These are phyloP conservation scores for Colletotrichum chrysophilum DNA, from an alignment of 2,329 filamentous ascomycete species.

Conservation along the genomic window DNA sequence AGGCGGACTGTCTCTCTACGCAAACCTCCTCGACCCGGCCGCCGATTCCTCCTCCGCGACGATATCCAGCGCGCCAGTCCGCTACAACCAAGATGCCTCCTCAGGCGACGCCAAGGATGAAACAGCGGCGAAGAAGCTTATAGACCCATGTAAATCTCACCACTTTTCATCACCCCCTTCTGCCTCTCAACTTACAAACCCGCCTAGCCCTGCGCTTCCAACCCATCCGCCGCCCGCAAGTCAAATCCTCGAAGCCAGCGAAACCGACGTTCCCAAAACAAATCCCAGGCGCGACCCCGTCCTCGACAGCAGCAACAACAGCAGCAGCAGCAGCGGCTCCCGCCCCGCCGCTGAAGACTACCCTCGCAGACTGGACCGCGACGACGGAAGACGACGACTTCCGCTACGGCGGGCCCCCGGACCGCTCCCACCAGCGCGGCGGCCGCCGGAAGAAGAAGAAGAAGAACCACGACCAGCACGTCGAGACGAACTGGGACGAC, in stretches of 20 bases:
- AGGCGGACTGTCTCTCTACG: constrained; percentile 77
- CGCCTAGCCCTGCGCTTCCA: constrained; percentile 77
- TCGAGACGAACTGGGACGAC: constrained; percentile 86
- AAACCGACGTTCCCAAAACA: constrained; percentile 65
- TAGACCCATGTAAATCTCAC: constrained; percentile 41
- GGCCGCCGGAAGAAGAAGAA: constrained; percentile 81
- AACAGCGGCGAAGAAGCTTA: constrained; percentile 63
- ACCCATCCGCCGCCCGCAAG: constrained; percentile 79
- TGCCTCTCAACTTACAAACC: background rate
- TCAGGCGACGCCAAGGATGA: constrained; percentile 51
- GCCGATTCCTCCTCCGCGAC: constrained; percentile 56
- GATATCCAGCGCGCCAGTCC: constrained; percentile 78
- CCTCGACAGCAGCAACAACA: constrained; percentile 27
- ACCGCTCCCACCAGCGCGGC: constrained; percentile 74
- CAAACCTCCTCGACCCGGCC: constrained; percentile 75
- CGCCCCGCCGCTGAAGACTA: constrained; percentile 63
- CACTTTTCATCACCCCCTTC: background rate
- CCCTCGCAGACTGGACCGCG: constrained; percentile 80
- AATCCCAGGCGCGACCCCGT: constrained; percentile 30
- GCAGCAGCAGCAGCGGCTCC: constrained; percentile 32
- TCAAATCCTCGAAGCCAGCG: constrained; percentile 60
- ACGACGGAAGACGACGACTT: constrained; percentile 82
- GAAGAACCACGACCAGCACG: constrained; percentile 59
- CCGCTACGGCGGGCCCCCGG: constrained; percentile 56
- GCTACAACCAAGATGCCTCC: constrained; percentile 66